Percentiles rank a stretch among this genome's conserved stretches.
These are phyloP conservation scores for Stachybotrys elegans DNA, from an alignment of 2,329 filamentous ascomycete species.

Conservation along the genomic window DNA sequence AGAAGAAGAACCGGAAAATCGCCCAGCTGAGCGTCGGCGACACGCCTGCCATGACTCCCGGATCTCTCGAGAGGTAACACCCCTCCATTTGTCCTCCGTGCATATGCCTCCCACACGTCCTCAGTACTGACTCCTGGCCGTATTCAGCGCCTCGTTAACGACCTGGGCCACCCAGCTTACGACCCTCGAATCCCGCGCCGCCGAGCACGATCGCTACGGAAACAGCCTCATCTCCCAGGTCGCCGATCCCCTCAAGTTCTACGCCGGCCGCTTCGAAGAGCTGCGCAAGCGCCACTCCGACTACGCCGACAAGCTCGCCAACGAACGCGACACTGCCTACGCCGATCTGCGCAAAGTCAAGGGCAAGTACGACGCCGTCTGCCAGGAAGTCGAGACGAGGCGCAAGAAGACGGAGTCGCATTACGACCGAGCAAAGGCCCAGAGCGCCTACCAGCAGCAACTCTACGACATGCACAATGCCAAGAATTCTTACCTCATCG, in stretches of 20 bases:
- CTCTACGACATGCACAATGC: constrained; percentile 92
- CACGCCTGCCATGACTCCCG: constrained; percentile 85
- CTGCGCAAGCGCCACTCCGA: constrained; percentile 86
- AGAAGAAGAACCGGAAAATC: constrained; percentile 90
- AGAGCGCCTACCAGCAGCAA: constrained; percentile 88
- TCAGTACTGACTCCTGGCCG: too few relatives aligned
- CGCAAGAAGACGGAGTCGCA: constrained; percentile 92
- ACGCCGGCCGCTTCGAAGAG: constrained; percentile 76
- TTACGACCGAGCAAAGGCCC: constrained; percentile 92
- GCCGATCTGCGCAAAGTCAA: constrained; percentile 85
- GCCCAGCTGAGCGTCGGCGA: constrained; percentile 89
- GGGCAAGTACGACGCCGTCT: constrained; percentile 85
- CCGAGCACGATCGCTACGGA: constrained; percentile 82
- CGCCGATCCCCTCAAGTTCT: constrained; percentile 78
- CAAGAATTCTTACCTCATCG: constrained; percentile 97
- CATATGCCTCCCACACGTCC: too few relatives aligned
- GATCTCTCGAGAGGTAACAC: constrained; percentile 77
- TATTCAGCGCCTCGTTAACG: constrained; percentile 76
- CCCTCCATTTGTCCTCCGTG: not conserved
- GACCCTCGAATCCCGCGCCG: constrained; percentile 80
- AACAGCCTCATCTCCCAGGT: constrained; percentile 74
- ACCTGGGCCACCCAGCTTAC: constrained; percentile 95
- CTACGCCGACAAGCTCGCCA: constrained; percentile 82
- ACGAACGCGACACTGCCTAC: constrained; percentile 81
- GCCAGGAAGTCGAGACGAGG: constrained; percentile 89